Evolutionary conservation across 2,329 filamentous ascomycete genomes (phyloP), one percentile per base, ranked within the genome.

Genomic region (Penicillium sp.): DNA sequence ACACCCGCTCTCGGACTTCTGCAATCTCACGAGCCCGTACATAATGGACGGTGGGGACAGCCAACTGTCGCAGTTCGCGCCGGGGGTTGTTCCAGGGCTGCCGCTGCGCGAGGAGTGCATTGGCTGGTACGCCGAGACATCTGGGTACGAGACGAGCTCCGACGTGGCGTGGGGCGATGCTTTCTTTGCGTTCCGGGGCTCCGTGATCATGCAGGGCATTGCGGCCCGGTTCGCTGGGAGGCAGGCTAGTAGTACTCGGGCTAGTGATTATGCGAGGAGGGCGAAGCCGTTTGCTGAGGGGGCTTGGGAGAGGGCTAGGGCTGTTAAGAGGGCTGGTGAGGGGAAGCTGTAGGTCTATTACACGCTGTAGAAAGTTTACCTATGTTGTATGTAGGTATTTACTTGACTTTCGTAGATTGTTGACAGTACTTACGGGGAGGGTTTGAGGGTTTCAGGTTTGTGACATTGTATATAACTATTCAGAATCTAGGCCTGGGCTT

Each of bases 1-100:
- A n/a, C 93, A 99, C 74, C 94, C 94, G 1, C 83, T 97, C 23
- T 93, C 90, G 6, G 94, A 99, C 73, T 80, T 97, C 41, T 87
- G 88, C 74, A 97, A 97, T 76, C 81, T 97, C 66, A 79, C 74
- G 53, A 73, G 76, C 50, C 73, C 77, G 5, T 77, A 74, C 63
- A 69, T 70, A 49, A 62, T 76, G 38, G 70, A 68, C 43, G 69
- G 69, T 31, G 73, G 65, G 29, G 74, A 71, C 61, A 66, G 71
- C 31, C 71, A 74, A 53, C 74, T 75, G 39, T 64, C 74, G 43
- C 63, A 78, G 19, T 93, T 93, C 76, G 76, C 83, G 21, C 82
- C 86, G 4, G 83, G 85, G 45, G 77, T 73, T 19, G 88, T 86
- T 0, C 84, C 86, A 0, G 92, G 92, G 4, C 79, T 93, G 33